Evolutionary conservation across 2,329 filamentous ascomycete species (phyloP).

Genomic region (Sclerotinia borealis): DNA sequence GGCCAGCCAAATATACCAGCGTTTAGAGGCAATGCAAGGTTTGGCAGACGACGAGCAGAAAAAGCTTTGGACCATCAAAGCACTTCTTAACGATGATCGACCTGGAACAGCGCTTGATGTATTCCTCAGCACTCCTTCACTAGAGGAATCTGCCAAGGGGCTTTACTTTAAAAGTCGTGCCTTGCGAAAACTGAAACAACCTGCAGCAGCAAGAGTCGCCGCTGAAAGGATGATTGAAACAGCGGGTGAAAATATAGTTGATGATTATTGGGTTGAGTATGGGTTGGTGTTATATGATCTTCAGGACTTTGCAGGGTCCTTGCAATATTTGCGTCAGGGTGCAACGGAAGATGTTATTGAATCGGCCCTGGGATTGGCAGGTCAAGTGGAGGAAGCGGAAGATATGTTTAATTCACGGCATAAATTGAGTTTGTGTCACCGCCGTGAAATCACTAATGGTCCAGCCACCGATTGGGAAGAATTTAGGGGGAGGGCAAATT

Average conservation of each 20-base stretch:
- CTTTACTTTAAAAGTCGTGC: background rate
- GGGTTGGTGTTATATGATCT: background rate
- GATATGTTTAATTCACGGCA: background rate
- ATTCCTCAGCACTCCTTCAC: background rate
- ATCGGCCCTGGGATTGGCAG: background rate
- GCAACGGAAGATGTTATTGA: conserved; percentile 4
- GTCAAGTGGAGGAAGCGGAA: background rate
- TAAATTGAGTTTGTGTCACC: background rate
- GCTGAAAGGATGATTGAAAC: background rate
- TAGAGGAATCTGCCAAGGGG: background rate
- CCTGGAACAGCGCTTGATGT: conserved; percentile 2
- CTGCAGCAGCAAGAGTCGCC: background rate
- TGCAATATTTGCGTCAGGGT: background rate
- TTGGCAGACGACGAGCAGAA: background rate
- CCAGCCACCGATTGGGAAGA: background rate
- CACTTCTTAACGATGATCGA: conserved; percentile 2
- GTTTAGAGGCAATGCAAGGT: background rate
- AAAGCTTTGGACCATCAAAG: conserved; percentile 1
- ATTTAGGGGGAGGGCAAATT: conserved; percentile 6
- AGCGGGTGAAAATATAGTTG: background rate
- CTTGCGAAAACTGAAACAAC: background rate
- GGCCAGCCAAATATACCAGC: conserved; percentile 3
- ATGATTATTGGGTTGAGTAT: conserved; percentile 1
- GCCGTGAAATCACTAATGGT: background rate
- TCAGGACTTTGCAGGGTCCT: background rate